A percentile compares a stretch with the other conserved stretches of the same genome.
phyloP scores from a whole-genome alignment of 768 basidiomycete genomes.

The Rubroboletus satanas region DNA sequence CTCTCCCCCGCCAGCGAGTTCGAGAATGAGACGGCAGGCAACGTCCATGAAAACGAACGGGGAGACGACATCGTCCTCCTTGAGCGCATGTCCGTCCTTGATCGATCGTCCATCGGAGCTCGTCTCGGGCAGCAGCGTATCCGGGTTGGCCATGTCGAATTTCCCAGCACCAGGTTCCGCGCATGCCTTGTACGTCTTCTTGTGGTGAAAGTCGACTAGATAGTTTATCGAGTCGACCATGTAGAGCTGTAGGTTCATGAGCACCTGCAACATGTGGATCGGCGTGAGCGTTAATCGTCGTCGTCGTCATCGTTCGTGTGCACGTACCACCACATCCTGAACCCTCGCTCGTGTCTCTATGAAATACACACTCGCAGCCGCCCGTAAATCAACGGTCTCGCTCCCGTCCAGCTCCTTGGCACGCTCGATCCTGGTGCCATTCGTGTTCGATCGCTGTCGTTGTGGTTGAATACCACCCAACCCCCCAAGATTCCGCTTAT shows the following conservation, averaged over 20 bases:
- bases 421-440: slow-evolving; percentile 53
- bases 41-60: slow-evolving; percentile 98
- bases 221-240: slow-evolving; percentile 96
- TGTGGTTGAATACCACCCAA: slow-evolving; percentile 48
- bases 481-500: slow-evolving; percentile 76
- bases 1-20: slow-evolving; percentile 74
- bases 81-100: slow-evolving; percentile 41
- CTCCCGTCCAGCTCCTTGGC: slow-evolving; percentile 58
- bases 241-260: slow-evolving; percentile 98
- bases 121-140: slow-evolving; percentile 38
- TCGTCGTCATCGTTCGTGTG: neutral
- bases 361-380: slow-evolving; percentile 77
- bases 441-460: slow-evolving; percentile 33
- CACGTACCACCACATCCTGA: slow-evolving; percentile 83
- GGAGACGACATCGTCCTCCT: slow-evolving; percentile 64
- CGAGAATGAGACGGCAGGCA: slow-evolving; percentile 88
- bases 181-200: slow-evolving; percentile 84
- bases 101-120: slow-evolving; percentile 57
- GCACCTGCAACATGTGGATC: slow-evolving; percentile 49
- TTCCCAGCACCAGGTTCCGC: slow-evolving; percentile 62
- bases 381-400: slow-evolving; percentile 58
- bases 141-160: slow-evolving; percentile 56
- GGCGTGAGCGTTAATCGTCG: neutral
- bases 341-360: slow-evolving; percentile 91
- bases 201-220: slow-evolving; percentile 97